Conservation (phyloP, 2,329 filamentous ascomycete species). For the Aureobasidium sp. region DNA sequence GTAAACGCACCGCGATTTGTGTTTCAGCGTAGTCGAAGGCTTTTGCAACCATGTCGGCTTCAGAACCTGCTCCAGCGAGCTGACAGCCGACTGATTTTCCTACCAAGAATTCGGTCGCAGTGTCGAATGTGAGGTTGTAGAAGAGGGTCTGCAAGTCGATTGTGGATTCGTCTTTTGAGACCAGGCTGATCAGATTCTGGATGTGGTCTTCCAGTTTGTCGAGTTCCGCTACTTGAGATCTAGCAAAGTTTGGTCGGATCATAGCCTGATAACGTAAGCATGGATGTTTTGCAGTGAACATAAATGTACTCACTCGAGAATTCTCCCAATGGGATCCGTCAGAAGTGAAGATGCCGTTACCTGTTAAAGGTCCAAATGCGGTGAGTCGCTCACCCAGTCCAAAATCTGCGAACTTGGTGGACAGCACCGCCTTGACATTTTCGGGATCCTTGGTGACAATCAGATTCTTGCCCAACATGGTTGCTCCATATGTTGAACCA, state of each 20-base stretch:
- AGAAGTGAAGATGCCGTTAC: conserved; percentile 34
- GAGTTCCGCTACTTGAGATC: conserved; percentile 47
- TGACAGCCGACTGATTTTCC: conserved; percentile 36
- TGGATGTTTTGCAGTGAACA: too few species aligned
- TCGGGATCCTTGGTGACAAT: conserved; percentile 29
- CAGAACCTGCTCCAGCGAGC: conserved; percentile 14
- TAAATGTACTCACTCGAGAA: too few species aligned
- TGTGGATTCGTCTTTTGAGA: conserved; percentile 47
- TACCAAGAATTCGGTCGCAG: conserved; percentile 59
- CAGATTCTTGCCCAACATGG: not conserved
- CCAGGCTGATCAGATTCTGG: conserved; percentile 48
- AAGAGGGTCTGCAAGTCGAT: conserved; percentile 57
- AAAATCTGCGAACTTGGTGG: conserved; percentile 37
- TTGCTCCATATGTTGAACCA: not conserved
- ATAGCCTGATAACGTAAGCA: too few species aligned
- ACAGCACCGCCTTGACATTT: conserved; percentile 37
- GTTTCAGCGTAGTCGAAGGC: conserved; percentile 18
- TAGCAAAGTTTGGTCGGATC: conserved; percentile 48
- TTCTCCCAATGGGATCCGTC: conserved; percentile 31
- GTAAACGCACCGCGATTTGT: not conserved
- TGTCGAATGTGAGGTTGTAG: conserved; percentile 57
- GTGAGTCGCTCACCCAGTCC: not conserved
- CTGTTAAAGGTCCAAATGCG: conserved; percentile 23
- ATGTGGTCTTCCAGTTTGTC: conserved; percentile 56
- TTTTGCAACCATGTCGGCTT: conserved; percentile 15